phyloP scores from a whole-genome alignment of 331 rosid genomes.

The Acacia concinna region DNA sequence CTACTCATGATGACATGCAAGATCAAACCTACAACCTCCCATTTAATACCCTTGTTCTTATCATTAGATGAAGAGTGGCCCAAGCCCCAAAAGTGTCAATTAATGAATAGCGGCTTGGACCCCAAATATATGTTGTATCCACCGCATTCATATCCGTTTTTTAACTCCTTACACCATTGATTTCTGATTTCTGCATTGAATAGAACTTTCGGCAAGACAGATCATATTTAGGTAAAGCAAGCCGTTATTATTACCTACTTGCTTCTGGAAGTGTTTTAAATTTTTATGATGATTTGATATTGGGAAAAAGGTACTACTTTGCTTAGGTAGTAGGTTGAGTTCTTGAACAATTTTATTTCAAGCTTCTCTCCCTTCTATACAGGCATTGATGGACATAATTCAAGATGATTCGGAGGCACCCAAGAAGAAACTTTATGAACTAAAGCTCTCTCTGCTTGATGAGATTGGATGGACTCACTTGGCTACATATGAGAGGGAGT shows the following conservation, averaged over 20 bases:
- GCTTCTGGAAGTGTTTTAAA: background rate
- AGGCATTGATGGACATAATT: constrained; percentile 69
- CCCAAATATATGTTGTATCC: background rate
- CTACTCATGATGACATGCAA: background rate
- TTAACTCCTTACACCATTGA: background rate
- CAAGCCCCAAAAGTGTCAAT: background rate
- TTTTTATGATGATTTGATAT: constrained; percentile 10
- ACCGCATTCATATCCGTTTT: constrained; percentile 2
- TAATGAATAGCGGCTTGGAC: too few species aligned
- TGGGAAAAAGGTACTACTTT: background rate
- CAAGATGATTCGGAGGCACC: constrained; percentile 63
- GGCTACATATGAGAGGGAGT: constrained; percentile 63
- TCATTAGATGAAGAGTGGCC: background rate
- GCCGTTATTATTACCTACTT: background rate
- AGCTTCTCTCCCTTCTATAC: constrained; percentile 12
- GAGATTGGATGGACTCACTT: constrained; percentile 86
- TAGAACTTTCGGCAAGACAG: constrained; percentile 14
- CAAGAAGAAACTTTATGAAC: constrained; percentile 73
- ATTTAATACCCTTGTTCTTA: background rate
- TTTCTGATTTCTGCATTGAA: background rate
- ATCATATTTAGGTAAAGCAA: constrained; percentile 4
- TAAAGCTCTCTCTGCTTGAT: constrained; percentile 75
- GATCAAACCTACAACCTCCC: background rate
- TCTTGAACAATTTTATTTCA: constrained; percentile 8
- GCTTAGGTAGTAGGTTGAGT: constrained; percentile 11